These are phyloP conservation scores for Alternaria metachromatica DNA, from an alignment of 2,329 filamentous ascomycete genomes.

Conservation along the genomic window DNA sequence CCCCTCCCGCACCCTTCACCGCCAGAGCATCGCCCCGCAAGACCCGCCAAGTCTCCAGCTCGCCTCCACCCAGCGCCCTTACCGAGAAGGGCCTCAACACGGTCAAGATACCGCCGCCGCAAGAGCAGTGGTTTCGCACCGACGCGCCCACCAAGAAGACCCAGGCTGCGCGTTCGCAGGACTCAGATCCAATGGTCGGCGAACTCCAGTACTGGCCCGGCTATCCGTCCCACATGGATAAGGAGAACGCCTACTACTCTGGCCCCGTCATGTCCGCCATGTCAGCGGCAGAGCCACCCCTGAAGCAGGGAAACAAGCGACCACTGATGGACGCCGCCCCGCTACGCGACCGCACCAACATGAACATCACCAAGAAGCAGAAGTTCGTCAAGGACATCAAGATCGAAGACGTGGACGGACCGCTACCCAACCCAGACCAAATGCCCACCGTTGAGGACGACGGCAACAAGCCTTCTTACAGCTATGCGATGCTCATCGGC, in stretches of 20 bases:
- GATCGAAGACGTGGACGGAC: constrained; percentile 48
- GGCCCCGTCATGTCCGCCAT: constrained; percentile 44
- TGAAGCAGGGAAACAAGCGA: constrained; percentile 59
- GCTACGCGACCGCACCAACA: constrained; percentile 66
- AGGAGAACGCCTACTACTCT: constrained; percentile 56
- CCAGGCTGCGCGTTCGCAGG: constrained; percentile 55
- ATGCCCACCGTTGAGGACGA: constrained; percentile 85
- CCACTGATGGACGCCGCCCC: constrained; percentile 75
- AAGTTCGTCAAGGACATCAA: constrained; percentile 62
- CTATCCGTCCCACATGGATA: constrained; percentile 53
- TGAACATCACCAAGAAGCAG: constrained; percentile 65
- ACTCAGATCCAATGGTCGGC: constrained; percentile 51
- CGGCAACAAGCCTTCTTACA: constrained; percentile 86
- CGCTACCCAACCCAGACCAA: constrained; percentile 74
- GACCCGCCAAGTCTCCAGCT: constrained; percentile 62
- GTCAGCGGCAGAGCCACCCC: constrained; percentile 34
- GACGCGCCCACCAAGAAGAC: constrained; percentile 74
- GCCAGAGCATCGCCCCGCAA: constrained; percentile 74
- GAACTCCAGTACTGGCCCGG: constrained; percentile 61
- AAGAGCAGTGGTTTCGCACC: constrained; percentile 61
- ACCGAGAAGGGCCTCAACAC: constrained; percentile 70
- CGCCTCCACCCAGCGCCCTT: constrained; percentile 65
- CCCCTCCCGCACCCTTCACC: constrained; percentile 62
- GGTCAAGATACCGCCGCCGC: constrained; percentile 71
- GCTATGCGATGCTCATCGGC: constrained; percentile 92